phyloP scores from a whole-genome alignment of 257 asterid genomes.

The Asclepias syriaca region DNA sequence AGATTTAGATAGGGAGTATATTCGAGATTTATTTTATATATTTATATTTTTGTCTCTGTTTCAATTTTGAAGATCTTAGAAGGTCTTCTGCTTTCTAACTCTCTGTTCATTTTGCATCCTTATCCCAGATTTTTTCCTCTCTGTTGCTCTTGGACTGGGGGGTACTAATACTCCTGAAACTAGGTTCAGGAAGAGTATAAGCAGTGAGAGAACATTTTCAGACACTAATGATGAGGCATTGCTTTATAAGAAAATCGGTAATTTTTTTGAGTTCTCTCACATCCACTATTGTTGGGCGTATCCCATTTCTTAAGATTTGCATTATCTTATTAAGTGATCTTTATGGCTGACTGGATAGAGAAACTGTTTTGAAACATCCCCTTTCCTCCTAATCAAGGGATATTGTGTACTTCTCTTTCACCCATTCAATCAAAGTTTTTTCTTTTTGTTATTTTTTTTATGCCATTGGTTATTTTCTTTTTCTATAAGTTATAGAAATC shows the following conservation, averaged over 20 bases:
- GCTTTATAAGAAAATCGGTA: conserved; percentile 72
- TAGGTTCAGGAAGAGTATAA: conserved; percentile 70
- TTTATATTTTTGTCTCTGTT: background rate
- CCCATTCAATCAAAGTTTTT: background rate
- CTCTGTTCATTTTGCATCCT: conserved; percentile 20
- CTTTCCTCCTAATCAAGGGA: background rate
- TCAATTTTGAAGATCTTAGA: background rate
- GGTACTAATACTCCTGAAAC: conserved; percentile 72
- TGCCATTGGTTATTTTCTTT: background rate
- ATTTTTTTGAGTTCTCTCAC: background rate
- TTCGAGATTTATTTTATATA: background rate
- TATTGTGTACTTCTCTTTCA: background rate
- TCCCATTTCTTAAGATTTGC: background rate
- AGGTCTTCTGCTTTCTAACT: background rate
- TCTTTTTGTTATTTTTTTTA: background rate
- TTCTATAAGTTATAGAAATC: background rate
- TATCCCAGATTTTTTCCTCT: conserved; percentile 75
- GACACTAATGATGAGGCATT: conserved; percentile 60
- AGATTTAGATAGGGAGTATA: background rate
- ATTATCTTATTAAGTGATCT: conserved; percentile 1
- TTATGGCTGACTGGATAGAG: background rate
- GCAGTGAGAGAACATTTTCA: conserved; percentile 90
- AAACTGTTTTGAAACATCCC: no score
- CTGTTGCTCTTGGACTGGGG: conserved; percentile 89
- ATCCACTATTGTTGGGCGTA: background rate